phyloP scores from a whole-genome alignment of 2,329 filamentous ascomycete species.

The Pseudogymnoascus sp. region DNA sequence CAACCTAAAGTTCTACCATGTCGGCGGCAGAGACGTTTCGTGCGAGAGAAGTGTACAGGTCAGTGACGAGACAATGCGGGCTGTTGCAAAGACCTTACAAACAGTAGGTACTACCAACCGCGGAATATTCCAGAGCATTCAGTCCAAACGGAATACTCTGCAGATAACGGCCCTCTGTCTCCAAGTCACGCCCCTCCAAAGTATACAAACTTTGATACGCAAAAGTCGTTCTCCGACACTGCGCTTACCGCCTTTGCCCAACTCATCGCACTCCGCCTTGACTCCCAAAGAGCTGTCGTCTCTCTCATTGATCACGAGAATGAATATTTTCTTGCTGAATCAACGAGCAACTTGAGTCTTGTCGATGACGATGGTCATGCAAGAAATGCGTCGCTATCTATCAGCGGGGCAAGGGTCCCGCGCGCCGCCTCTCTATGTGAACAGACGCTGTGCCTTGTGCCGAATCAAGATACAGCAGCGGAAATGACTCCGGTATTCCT shows the following conservation, averaged over 20 bases:
- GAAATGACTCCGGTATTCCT: constrained; percentile 16
- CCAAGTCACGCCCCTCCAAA: not conserved
- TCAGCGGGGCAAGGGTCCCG: constrained; percentile 16
- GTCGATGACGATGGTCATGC: constrained; percentile 17
- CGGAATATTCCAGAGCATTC: not conserved
- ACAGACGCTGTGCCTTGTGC: constrained; percentile 17
- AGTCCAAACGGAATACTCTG: not conserved
- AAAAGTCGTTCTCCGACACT: constrained; percentile 27
- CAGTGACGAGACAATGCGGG: not conserved
- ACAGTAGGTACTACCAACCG: constrained; percentile 19
- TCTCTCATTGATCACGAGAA: constrained; percentile 33
- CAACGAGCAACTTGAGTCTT: constrained; percentile 34
- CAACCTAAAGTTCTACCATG: not conserved
- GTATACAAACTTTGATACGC: not conserved
- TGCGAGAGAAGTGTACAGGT: not conserved
- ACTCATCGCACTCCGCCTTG: constrained; percentile 36
- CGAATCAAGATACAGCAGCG: constrained; percentile 11
- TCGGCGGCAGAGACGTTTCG: not conserved
- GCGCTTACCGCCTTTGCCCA: constrained; percentile 35
- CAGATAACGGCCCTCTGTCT: not conserved
- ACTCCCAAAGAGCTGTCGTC: constrained; percentile 35
- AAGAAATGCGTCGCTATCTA: constrained; percentile 18
- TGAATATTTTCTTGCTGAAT: constrained; percentile 41
- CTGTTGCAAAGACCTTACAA: not conserved
- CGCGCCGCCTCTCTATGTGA: constrained; percentile 21